Conservation (phyloP, 1,284 basidiomycete species). For the Entoloma clypeatum region DNA sequence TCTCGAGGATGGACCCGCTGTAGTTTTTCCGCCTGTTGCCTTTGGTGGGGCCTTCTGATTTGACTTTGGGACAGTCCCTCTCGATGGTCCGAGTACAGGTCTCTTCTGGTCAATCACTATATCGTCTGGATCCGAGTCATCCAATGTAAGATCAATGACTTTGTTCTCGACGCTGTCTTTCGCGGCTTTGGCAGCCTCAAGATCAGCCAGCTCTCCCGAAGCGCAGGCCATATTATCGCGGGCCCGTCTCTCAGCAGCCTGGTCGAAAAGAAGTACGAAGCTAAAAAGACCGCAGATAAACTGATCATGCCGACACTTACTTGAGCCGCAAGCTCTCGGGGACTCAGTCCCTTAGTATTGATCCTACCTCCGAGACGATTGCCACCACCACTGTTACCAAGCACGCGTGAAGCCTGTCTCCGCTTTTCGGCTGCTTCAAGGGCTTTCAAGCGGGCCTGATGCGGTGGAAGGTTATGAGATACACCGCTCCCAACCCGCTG, state of each 20-base stretch:
- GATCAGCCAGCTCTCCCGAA: conserved; percentile 53
- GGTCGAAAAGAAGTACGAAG: conserved; percentile 7
- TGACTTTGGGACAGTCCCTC: conserved; percentile 13
- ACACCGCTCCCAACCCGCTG: conserved; percentile 56
- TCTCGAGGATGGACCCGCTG: conserved; percentile 7
- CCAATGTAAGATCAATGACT: conserved; percentile 57
- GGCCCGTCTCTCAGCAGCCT: conserved; percentile 80
- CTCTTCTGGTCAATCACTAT: conserved; percentile 20
- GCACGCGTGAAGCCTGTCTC: conserved; percentile 40
- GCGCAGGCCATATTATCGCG: conserved; percentile 72
- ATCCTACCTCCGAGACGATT: conserved; percentile 42
- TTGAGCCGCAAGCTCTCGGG: conserved; percentile 71
- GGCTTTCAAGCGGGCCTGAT: conserved; percentile 61
- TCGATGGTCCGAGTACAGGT: conserved; percentile 21
- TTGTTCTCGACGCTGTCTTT: conserved; percentile 60
- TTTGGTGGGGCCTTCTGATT: conserved; percentile 8
- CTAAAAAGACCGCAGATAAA: neutral
- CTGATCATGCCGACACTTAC: conserved; percentile 40
- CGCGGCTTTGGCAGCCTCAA: conserved; percentile 69
- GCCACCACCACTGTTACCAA: conserved; percentile 56
- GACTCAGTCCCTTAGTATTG: conserved; percentile 43
- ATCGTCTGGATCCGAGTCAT: conserved; percentile 36
- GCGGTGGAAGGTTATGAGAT: conserved; percentile 61
- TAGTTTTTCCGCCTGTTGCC: conserved; percentile 8
- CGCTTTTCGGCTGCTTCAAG: conserved; percentile 77